Evolutionary conservation across 2,329 filamentous ascomycete genomes (phyloP).

Genomic region (Mycosphaerella sp.): DNA sequence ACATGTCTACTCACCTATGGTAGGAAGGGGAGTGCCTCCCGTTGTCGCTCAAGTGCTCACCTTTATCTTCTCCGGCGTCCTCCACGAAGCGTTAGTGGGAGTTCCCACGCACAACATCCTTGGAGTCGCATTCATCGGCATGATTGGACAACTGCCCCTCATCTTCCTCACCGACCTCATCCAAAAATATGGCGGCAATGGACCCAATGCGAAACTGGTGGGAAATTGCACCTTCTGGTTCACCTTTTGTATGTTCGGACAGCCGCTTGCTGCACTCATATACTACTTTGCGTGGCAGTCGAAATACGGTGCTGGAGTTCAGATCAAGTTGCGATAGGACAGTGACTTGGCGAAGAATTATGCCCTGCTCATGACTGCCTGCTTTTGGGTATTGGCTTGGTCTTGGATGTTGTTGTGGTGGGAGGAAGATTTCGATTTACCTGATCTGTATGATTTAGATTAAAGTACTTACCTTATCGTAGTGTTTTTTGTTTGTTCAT

Average conservation of each 20-base stretch:
- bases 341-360: not conserved
- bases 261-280: slow-evolving; percentile 82
- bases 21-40: slow-evolving; percentile 74
- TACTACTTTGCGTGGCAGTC: slow-evolving; percentile 96
- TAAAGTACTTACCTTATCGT: not conserved
- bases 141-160: slow-evolving; percentile 87
- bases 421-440: not conserved
- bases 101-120: slow-evolving; percentile 68
- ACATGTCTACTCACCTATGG: slow-evolving; percentile 83
- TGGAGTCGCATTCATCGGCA: slow-evolving; percentile 89
- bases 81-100: slow-evolving; percentile 90
- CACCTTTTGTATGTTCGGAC: slow-evolving; percentile 89
- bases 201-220: slow-evolving; percentile 67
- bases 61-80: slow-evolving; percentile 77
- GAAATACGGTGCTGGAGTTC: slow-evolving; percentile 63
- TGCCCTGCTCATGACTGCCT: not conserved
- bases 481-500: too few relatives aligned
- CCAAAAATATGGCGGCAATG: slow-evolving; percentile 60
- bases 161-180: slow-evolving; percentile 74
- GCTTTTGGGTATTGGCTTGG: not conserved
- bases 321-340: slow-evolving; percentile 15
- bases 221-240: slow-evolving; percentile 97
- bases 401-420: not conserved
- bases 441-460: not conserved
- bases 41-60: slow-evolving; percentile 68